Evolutionary conservation across 108 stramenopile species (phyloP), one percentile per base, ranked within the genome.

Genomic region (Nannochloropsis gaditana): DNA sequence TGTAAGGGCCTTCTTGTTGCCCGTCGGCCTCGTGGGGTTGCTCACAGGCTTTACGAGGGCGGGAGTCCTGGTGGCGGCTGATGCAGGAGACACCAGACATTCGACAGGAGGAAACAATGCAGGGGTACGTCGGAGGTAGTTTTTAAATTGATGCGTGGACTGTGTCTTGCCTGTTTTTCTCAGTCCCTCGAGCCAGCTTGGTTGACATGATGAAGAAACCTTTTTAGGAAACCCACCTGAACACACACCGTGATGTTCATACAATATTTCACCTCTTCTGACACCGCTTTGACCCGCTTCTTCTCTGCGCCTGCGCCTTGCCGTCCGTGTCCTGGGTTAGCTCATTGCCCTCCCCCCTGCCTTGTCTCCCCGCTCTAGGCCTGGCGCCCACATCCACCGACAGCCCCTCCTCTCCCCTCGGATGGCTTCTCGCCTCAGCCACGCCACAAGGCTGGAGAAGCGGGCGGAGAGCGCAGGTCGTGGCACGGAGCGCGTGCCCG

Each of bases 241-340:
- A 73, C 59, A 73, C 31, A 73, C 59, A n/a, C 59, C n/a, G 59
- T 73, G 59, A 73, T 73, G 59, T 73, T n/a, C n/a, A 8, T n/a
- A 73, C n/a, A 15, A 73, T 73, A 73, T 73, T 73, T 73, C 59
- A 73, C 59, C 59, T 73, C 59, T 73, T 73, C 59, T 73, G 59
- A 73, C n/a, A 73, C 31, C 31, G 31, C 31, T 31, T 31, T 31
- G 31, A 31, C 31, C 31, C 31, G 31, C 31, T 31, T 31, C 31
- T 31, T 31, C 31, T 31, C 31, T 31, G 31, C 31, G 31, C 31
- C 31, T 31, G 31, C 31, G 31, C 31, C 31, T 31, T 31, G 31
- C 31, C 31, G 31, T 31, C 31, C 31, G 31, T 31, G 31, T 31
- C 31, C 31, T 31, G 31, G 31, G 31, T 1, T 31, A 31, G 31